Conservation (phyloP, 108 stramenopile genomes). For the Pseudonitzschia multistriata region DNA sequence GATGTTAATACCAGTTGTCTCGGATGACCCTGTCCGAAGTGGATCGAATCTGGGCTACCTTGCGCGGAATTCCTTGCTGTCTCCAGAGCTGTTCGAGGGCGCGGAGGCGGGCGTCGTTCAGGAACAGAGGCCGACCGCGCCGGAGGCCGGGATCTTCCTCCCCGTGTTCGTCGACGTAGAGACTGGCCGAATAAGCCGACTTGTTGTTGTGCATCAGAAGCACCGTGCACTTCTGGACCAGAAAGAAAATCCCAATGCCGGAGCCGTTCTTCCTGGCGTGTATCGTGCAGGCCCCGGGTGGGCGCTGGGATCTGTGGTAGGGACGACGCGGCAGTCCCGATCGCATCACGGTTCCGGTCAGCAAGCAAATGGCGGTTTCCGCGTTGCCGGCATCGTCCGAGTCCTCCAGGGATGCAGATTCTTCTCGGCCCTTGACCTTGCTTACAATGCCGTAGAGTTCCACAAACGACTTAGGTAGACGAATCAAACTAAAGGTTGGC, state of each 20-base stretch:
- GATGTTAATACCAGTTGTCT: slow-evolving; percentile 91
- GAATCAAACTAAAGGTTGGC: slow-evolving; percentile 68
- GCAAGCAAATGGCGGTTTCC: slow-evolving; percentile 88
- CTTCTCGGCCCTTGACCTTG: slow-evolving; percentile 71
- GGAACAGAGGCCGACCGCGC: slow-evolving; percentile 83
- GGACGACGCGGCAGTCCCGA: slow-evolving; percentile 64
- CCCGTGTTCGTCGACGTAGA: slow-evolving; percentile 92
- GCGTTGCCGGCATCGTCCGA: slow-evolving; percentile 59
- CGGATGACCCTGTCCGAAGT: slow-evolving; percentile 89
- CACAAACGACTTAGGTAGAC: slow-evolving; percentile 84
- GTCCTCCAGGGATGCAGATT: slow-evolving; percentile 49
- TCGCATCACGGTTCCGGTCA: slow-evolving; percentile 85
- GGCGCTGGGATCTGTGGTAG: slow-evolving; percentile 35
- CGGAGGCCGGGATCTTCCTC: slow-evolving; percentile 90
- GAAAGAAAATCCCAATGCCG: slow-evolving; percentile 89
- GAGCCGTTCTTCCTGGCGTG: slow-evolving; percentile 82
- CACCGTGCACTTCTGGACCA: slow-evolving; percentile 89
- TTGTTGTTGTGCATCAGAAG: slow-evolving; percentile 93
- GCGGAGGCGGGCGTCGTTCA: slow-evolving; percentile 76
- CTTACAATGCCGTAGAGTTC: slow-evolving; percentile 84
- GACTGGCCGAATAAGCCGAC: slow-evolving; percentile 86
- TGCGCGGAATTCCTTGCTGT: slow-evolving; percentile 81
- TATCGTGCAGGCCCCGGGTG: slow-evolving; percentile 83
- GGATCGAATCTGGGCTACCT: slow-evolving; percentile 87
- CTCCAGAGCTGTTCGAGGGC: slow-evolving; percentile 81